phyloP scores from a whole-genome alignment of 441 rosid species.

The Populus hybrid region DNA sequence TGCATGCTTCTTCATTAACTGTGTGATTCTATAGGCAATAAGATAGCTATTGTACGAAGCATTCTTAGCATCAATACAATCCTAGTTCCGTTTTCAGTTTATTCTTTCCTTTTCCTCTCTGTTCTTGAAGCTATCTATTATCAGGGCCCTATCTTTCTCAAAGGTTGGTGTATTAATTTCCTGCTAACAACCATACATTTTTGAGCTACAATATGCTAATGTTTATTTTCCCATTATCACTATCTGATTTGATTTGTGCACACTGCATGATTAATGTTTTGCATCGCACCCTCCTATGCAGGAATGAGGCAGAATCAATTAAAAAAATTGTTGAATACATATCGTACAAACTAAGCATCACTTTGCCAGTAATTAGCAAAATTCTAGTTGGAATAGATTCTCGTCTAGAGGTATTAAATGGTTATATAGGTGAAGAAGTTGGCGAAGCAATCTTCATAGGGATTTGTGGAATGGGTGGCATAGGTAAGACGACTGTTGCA shows the following conservation, averaged over 20 bases:
- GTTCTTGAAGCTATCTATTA: too few relatives aligned
- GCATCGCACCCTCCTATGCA: not conserved
- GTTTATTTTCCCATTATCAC: too few relatives aligned
- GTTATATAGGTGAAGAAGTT: constrained; percentile 5
- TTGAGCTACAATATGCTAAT: too few relatives aligned
- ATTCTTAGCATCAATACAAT: too few relatives aligned
- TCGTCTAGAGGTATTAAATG: not conserved
- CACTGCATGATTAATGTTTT: not conserved
- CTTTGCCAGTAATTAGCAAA: not conserved
- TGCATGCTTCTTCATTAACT: too few relatives aligned
- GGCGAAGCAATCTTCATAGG: not conserved
- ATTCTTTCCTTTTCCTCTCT: too few relatives aligned
- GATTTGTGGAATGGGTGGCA: constrained; percentile 21
- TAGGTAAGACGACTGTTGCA: constrained; percentile 12
- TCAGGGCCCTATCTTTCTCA: too few relatives aligned
- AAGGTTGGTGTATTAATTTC: too few relatives aligned
- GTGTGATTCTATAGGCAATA: too few relatives aligned
- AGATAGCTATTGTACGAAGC: too few relatives aligned
- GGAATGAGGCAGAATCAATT: not conserved
- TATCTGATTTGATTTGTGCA: not conserved
- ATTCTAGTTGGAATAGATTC: constrained; percentile 11
- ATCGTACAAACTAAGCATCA: accelerated
- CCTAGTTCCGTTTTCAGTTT: too few relatives aligned
- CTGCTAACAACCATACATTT: too few relatives aligned
- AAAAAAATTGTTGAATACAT: not conserved